phyloP scores from a whole-genome alignment of 2,329 filamentous ascomycete species.

The Aspergillus ibericus region DNA sequence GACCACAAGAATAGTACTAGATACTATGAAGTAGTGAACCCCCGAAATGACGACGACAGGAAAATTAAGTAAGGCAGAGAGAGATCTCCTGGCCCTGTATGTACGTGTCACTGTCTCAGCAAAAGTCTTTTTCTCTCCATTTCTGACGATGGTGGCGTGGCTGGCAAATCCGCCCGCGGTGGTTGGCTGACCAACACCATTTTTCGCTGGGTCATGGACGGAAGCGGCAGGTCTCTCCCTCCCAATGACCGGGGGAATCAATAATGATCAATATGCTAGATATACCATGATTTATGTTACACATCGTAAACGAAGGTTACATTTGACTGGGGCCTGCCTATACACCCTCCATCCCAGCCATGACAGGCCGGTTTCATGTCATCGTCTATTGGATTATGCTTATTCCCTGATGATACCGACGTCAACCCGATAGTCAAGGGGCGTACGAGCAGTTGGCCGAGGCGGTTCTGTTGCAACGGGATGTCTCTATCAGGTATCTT shows the following conservation, averaged over 20 bases:
- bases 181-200: slow-evolving; percentile 17
- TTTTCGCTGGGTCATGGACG: slow-evolving; percentile 6
- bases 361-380: neutral
- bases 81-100: slow-evolving; percentile 1
- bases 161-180: slow-evolving; percentile 18
- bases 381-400: neutral
- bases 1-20: neutral
- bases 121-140: neutral
- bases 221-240: slow-evolving; percentile 1
- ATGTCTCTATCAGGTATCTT: neutral
- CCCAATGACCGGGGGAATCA: neutral
- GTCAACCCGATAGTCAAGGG: neutral
- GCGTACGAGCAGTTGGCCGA: neutral
- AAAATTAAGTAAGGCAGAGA: neutral
- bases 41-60: neutral
- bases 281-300: neutral
- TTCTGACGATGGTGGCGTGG: slow-evolving; percentile 13
- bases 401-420: neutral
- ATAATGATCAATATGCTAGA: neutral
- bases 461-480: neutral
- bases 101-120: slow-evolving; percentile 10
- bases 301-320: neutral
- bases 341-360: neutral
- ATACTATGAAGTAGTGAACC: neutral
- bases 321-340: neutral